A percentile compares a stretch with the other conserved stretches of the same genome.
Conservation (phyloP, 768 basidiomycete species). For the Tubosaeta sp. region DNA sequence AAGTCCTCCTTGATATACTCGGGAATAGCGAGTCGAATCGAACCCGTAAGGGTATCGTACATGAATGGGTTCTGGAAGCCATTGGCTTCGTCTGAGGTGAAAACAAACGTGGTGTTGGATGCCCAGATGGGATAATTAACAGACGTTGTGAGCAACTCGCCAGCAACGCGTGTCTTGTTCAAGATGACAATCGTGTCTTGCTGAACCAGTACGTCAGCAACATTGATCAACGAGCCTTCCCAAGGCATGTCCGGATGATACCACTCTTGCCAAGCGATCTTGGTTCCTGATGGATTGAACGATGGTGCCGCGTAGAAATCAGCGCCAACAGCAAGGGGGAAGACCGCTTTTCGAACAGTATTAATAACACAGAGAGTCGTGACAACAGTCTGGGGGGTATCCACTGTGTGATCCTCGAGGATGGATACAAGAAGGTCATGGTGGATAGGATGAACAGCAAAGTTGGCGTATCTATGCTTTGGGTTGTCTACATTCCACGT, state of each 20-base stretch:
- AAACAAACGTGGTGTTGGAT: slow-evolving; percentile 51
- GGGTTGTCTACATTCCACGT: slow-evolving; percentile 8
- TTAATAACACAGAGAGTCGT: slow-evolving; percentile 59
- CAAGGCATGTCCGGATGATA: slow-evolving; percentile 70
- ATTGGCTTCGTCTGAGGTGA: slow-evolving; percentile 54
- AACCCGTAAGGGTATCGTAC: slow-evolving; percentile 36
- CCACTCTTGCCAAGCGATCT: slow-evolving; percentile 65
- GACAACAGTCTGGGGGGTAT: slow-evolving; percentile 32
- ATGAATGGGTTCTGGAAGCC: slow-evolving; percentile 69
- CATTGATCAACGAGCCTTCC: slow-evolving; percentile 55
- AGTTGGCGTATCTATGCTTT: slow-evolving; percentile 57
- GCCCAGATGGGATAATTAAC: slow-evolving; percentile 61
- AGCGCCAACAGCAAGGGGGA: slow-evolving; percentile 49
- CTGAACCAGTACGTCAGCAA: slow-evolving; percentile 42
- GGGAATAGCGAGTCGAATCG: slow-evolving; percentile 30
- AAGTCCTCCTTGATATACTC: slow-evolving; percentile 51
- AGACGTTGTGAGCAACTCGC: slow-evolving; percentile 45
- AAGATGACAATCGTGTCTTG: slow-evolving; percentile 31
- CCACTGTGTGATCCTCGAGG: slow-evolving; percentile 65
- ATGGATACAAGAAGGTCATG: slow-evolving; percentile 55
- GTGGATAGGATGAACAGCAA: slow-evolving; percentile 52
- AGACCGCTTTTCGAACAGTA: slow-evolving; percentile 39
- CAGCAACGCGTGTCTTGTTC: slow-evolving; percentile 45
- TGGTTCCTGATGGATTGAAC: slow-evolving; percentile 57
- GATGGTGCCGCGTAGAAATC: slow-evolving; percentile 68